These are phyloP conservation scores for Russula vinacea DNA, from an alignment of 768 basidiomycete species.

Conservation along the genomic window DNA sequence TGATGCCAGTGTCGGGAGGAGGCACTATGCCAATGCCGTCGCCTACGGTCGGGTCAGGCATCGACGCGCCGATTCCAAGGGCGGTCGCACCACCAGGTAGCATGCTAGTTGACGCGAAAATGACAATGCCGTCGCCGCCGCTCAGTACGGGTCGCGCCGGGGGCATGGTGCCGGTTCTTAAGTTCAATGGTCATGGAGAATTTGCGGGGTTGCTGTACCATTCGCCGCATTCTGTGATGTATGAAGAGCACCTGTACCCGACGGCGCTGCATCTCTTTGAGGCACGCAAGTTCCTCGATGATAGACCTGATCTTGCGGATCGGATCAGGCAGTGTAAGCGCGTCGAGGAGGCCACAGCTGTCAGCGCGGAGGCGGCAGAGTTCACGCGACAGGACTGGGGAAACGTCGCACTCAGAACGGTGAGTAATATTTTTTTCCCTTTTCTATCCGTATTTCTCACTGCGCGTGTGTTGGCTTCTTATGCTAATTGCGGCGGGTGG, in stretches of 20 bases:
- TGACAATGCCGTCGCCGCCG: too few relatives aligned
- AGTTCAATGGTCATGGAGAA: slow-evolving; percentile 38
- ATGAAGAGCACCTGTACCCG: slow-evolving; percentile 54
- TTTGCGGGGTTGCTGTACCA: slow-evolving; percentile 59
- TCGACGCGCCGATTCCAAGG: too few relatives aligned
- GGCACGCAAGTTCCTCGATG: slow-evolving; percentile 62
- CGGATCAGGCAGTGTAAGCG: neutral
- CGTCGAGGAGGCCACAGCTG: neutral
- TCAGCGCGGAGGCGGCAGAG: neutral
- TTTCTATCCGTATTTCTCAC: too few relatives aligned
- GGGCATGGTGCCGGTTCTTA: too few relatives aligned
- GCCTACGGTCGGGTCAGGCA: too few relatives aligned
- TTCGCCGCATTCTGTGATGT: slow-evolving; percentile 60
- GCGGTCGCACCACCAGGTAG: too few relatives aligned
- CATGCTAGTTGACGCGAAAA: too few relatives aligned
- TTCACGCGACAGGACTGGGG: neutral
- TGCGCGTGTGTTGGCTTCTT: too few relatives aligned
- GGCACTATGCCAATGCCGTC: too few relatives aligned
- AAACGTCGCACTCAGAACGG: slow-evolving; percentile 47
- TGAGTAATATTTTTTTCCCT: slow-evolving; percentile 35
- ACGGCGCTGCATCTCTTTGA: slow-evolving; percentile 75
- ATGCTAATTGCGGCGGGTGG: too few relatives aligned
- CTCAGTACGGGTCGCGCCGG: too few relatives aligned
- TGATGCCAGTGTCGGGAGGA: too few relatives aligned
- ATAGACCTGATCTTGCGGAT: slow-evolving; percentile 30